A percentile compares a stretch with the other conserved stretches of the same genome.
Conservation (phyloP, 2,329 filamentous ascomycete genomes). For the Neonectria punicea region DNA sequence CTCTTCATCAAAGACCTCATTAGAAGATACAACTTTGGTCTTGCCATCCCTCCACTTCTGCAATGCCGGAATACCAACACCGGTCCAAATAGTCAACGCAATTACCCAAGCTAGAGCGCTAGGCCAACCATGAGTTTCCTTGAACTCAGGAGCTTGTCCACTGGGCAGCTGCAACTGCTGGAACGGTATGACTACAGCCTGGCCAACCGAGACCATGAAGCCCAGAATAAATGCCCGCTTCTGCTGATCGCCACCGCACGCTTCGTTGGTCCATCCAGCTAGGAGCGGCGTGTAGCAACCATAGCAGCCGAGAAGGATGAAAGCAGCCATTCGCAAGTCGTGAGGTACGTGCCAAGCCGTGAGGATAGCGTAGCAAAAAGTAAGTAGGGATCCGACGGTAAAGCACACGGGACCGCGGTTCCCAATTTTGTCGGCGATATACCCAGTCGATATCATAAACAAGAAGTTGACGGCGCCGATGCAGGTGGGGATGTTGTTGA, state of each 20-base stretch:
- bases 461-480: slow-evolving; percentile 56
- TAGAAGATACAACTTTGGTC: slow-evolving; percentile 4
- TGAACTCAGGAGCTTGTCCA: slow-evolving; percentile 49
- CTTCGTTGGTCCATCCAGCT: slow-evolving; percentile 53
- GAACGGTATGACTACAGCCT: slow-evolving; percentile 52
- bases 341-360: slow-evolving; percentile 52
- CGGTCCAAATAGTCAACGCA: slow-evolving; percentile 49
- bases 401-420: slow-evolving; percentile 50
- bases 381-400: slow-evolving; percentile 47
- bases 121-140: slow-evolving; percentile 50
- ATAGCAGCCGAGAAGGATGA: slow-evolving; percentile 53
- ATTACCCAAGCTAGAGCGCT: slow-evolving; percentile 47
- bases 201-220: slow-evolving; percentile 51
- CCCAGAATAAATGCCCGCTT: slow-evolving; percentile 54
- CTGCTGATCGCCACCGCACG: slow-evolving; percentile 55
- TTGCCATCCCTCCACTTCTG: slow-evolving; percentile 32
- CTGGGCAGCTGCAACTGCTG: slow-evolving; percentile 52
- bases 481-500: slow-evolving; percentile 58
- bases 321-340: slow-evolving; percentile 50
- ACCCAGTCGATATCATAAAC: slow-evolving; percentile 52
- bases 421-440: slow-evolving; percentile 49
- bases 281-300: slow-evolving; percentile 55
- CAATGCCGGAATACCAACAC: slow-evolving; percentile 43
- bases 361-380: slow-evolving; percentile 50
- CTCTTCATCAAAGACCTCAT: not conserved